A percentile compares a stretch with the other conserved stretches of the same genome.
phyloP scores from a whole-genome alignment of 2,329 filamentous ascomycete species.

The Dactylonectria macrodidyma region DNA sequence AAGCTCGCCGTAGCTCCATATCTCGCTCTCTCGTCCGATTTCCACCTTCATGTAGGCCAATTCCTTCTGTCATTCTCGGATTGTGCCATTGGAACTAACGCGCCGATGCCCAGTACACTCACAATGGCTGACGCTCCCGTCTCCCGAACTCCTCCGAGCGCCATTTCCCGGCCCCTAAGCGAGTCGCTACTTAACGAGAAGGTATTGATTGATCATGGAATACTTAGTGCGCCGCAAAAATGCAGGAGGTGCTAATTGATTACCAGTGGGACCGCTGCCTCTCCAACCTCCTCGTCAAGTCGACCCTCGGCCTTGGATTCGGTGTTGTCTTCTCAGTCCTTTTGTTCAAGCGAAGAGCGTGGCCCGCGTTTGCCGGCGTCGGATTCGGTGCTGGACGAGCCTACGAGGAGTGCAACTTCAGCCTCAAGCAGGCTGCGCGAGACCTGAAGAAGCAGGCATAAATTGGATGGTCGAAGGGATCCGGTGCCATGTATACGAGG shows the following conservation, averaged over 20 bases:
- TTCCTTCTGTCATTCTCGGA: slow-evolving; percentile 19
- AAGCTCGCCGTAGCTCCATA: slow-evolving; percentile 52
- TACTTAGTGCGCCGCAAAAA: not conserved
- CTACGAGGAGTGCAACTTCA: slow-evolving; percentile 98
- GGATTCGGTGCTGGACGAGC: slow-evolving; percentile 97
- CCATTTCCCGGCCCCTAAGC: slow-evolving; percentile 89
- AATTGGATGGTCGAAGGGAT: slow-evolving; percentile 28
- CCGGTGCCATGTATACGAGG: slow-evolving; percentile 16
- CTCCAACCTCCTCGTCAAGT: slow-evolving; percentile 97
- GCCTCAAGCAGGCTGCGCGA: slow-evolving; percentile 73
- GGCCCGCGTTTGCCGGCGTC: slow-evolving; percentile 94
- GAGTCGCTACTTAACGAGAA: slow-evolving; percentile 99
- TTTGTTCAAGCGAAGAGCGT: slow-evolving; percentile 97
- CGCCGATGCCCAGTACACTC: slow-evolving; percentile 34
- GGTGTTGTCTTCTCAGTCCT: slow-evolving; percentile 99
- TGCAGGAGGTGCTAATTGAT: slow-evolving; percentile 39
- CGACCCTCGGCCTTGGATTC: slow-evolving; percentile 94
- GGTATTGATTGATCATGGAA: slow-evolving; percentile 69
- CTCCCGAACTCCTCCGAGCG: slow-evolving; percentile 68
- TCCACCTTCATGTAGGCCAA: slow-evolving; percentile 45
- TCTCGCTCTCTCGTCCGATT: slow-evolving; percentile 40
- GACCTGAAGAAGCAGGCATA: slow-evolving; percentile 70
- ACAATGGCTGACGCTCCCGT: slow-evolving; percentile 69
- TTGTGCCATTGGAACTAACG: slow-evolving; percentile 40
- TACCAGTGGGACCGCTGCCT: slow-evolving; percentile 97